These are phyloP conservation scores for Saitozyma sp. DNA, from an alignment of 768 basidiomycete genomes.

Conservation along the genomic window DNA sequence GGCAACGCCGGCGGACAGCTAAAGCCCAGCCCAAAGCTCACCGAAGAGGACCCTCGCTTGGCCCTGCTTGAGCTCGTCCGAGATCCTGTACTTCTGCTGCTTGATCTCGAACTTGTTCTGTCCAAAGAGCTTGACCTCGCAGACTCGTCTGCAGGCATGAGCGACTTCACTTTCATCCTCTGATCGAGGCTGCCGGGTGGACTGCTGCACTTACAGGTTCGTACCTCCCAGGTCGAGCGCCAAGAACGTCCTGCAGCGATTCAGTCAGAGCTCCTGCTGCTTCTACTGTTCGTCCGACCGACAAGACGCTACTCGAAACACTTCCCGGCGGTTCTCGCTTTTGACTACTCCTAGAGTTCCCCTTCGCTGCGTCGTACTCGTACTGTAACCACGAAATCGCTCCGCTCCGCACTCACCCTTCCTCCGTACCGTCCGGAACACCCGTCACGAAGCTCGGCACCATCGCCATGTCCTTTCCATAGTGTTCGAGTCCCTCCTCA, in stretches of 20 bases:
- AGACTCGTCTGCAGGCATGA: constrained; percentile 69
- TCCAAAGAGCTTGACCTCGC: constrained; percentile 87
- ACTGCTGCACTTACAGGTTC: constrained; percentile 69
- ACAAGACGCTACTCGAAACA: too few species aligned
- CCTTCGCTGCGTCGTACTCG: neutral
- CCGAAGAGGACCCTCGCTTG: constrained; percentile 85
- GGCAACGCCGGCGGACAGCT: neutral
- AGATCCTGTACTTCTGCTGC: constrained; percentile 96
- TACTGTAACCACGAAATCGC: neutral
- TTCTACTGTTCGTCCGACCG: too few species aligned
- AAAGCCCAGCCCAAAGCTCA: constrained; percentile 47
- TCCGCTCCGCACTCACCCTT: constrained; percentile 63
- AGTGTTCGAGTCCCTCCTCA: constrained; percentile 67
- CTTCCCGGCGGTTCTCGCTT: too few species aligned
- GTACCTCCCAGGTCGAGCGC: constrained; percentile 97
- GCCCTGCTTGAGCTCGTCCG: constrained; percentile 87
- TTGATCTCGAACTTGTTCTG: constrained; percentile 83
- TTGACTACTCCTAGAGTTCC: neutral
- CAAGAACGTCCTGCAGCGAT: constrained; percentile 75
- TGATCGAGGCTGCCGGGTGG: too few species aligned
- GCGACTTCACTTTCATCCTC: neutral
- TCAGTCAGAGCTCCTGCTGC: neutral
- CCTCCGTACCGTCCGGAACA: constrained; percentile 90
- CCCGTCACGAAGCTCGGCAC: constrained; percentile 97
- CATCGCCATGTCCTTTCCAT: constrained; percentile 87